Evolutionary conservation across 768 basidiomycete species (phyloP).

Genomic region (Ramaria sp.): DNA sequence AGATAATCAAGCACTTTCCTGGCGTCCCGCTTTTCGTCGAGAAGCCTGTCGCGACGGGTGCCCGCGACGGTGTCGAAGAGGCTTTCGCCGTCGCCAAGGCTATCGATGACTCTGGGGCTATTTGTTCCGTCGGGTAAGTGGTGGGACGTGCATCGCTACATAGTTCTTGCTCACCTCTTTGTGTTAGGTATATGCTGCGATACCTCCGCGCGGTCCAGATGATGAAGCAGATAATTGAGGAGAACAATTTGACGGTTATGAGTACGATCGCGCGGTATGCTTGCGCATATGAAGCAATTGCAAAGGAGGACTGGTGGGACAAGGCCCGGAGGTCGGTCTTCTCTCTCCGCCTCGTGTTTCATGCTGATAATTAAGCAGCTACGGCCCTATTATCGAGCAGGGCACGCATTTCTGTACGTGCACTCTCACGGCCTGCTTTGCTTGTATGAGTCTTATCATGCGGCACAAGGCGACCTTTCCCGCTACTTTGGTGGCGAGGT

Average conservation of each 20-base stretch:
- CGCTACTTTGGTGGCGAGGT: slow-evolving; percentile 97
- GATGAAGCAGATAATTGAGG: slow-evolving; percentile 93
- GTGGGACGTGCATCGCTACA: neutral
- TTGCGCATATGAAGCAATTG: slow-evolving; percentile 71
- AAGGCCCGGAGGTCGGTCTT: slow-evolving; percentile 61
- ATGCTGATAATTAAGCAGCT: slow-evolving; percentile 27
- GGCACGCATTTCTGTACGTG: slow-evolving; percentile 83
- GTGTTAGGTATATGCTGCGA: slow-evolving; percentile 76
- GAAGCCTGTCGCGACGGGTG: slow-evolving; percentile 85
- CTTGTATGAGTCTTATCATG: neutral
- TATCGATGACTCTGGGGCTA: slow-evolving; percentile 57
- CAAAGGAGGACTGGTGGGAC: slow-evolving; percentile 89
- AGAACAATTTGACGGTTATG: slow-evolving; percentile 94
- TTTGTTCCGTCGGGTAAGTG: slow-evolving; percentile 82
- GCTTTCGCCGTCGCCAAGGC: slow-evolving; percentile 60
- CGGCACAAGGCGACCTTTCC: slow-evolving; percentile 52
- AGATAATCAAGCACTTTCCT: slow-evolving; percentile 81
- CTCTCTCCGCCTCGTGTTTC: neutral
- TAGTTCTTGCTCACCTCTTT: neutral
- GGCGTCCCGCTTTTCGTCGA: slow-evolving; percentile 85
- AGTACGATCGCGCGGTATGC: slow-evolving; percentile 92
- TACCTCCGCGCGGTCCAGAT: slow-evolving; percentile 90
- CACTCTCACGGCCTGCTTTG: neutral
- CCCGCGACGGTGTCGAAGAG: slow-evolving; percentile 53
- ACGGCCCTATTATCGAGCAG: slow-evolving; percentile 79